phyloP scores from a whole-genome alignment of 2,329 filamentous ascomycete species.

The Fusarium mundagurra region DNA sequence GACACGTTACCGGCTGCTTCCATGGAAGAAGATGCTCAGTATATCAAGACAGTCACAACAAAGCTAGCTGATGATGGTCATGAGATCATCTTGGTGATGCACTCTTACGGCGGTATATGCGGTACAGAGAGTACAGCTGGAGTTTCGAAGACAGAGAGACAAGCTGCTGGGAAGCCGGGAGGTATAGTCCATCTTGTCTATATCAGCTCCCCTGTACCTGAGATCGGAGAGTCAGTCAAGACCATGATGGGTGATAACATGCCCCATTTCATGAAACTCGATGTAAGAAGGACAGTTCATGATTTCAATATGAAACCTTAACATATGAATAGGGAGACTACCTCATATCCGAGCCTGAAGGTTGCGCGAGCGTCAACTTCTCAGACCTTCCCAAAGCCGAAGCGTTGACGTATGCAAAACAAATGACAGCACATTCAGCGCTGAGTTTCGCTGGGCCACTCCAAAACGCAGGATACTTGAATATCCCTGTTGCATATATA shows the following conservation, averaged over 20 bases:
- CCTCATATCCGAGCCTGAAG: neutral
- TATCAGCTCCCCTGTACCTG: neutral
- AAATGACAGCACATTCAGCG: neutral
- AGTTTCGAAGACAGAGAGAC: fast-evolving
- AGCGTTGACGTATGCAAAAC: neutral
- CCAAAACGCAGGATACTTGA: neutral
- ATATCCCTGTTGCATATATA: neutral
- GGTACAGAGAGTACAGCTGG: neutral
- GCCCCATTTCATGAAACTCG: neutral
- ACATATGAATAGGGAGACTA: neutral
- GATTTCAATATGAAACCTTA: fast-evolving
- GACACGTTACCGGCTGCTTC: neutral
- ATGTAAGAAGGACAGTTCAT: fast-evolving
- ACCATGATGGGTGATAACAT: neutral
- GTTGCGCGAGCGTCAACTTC: neutral
- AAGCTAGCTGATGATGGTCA: neutral
- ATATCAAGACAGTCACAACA: neutral
- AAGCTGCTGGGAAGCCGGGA: fast-evolving
- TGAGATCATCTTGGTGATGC: neutral
- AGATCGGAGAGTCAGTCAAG: neutral
- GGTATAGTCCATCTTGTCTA: neutral
- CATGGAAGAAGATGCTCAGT: neutral
- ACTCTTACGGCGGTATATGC: neutral
- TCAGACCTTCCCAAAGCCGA: neutral
- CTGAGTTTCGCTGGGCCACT: neutral